A percentile compares a stretch with the other conserved stretches of the same genome.
Conservation (phyloP, 192 early-diverging fungal species). For the Podila epigama region DNA sequence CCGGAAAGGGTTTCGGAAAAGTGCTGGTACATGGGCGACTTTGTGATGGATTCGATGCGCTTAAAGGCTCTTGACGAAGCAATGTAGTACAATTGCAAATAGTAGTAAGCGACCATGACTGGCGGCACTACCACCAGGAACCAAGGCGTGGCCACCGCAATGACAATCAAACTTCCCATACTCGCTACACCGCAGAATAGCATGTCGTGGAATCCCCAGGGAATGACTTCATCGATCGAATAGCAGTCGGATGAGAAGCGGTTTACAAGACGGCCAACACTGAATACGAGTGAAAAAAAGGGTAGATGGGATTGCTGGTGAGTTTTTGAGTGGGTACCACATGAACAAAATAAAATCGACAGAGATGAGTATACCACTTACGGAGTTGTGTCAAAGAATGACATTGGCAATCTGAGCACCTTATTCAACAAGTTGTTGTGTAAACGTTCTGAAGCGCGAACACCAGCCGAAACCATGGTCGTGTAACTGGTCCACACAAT, state of each 20-base stretch:
- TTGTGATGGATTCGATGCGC: constrained; percentile 61
- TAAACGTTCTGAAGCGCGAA: constrained; percentile 60
- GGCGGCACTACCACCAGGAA: constrained; percentile 66
- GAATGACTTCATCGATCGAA: constrained; percentile 68
- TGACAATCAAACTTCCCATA: constrained; percentile 58
- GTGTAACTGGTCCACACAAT: neutral
- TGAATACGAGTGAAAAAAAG: neutral
- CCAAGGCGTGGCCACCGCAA: constrained; percentile 66
- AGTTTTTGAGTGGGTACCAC: too few species aligned
- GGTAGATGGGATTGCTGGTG: neutral
- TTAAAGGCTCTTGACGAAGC: constrained; percentile 86
- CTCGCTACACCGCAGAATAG: constrained; percentile 55
- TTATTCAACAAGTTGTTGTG: constrained; percentile 59
- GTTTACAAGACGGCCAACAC: constrained; percentile 65
- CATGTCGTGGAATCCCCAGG: constrained; percentile 55
- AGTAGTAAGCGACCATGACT: neutral
- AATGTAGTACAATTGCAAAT: constrained; percentile 73
- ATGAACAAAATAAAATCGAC: neutral
- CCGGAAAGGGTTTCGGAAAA: constrained; percentile 82
- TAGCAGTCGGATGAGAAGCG: constrained; percentile 86
- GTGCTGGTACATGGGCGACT: constrained; percentile 76
- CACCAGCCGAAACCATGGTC: constrained; percentile 43
- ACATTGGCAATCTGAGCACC: constrained; percentile 71
- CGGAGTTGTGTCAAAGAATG: constrained; percentile 89
- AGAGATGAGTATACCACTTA: constrained; percentile 50